These are phyloP conservation scores for Glycine latifolia DNA, from an alignment of 306 rosid species.

Conservation along the genomic window DNA sequence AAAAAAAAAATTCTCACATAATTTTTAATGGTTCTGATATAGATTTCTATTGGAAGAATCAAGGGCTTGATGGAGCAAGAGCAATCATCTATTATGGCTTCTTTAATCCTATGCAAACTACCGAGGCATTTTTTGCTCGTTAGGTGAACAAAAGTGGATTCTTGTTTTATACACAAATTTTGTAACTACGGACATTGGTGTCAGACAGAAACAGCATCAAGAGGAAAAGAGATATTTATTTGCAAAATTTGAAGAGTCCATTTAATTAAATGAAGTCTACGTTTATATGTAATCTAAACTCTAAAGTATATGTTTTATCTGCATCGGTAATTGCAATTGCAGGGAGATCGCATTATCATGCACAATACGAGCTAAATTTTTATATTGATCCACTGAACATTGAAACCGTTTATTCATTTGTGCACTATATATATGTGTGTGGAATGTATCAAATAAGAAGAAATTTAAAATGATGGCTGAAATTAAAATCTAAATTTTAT, in stretches of 20 bases:
- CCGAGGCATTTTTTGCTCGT: constrained; percentile 34
- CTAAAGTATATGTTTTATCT: too few species aligned
- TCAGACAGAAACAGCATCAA: not conserved
- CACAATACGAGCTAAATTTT: too few species aligned
- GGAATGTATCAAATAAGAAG: too few species aligned
- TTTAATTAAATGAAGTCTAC: not conserved
- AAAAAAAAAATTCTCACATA: constrained; percentile 6
- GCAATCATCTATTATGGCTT: constrained; percentile 13
- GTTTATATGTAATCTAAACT: not conserved
- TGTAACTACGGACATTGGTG: constrained; percentile 40
- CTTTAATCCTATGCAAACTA: not conserved
- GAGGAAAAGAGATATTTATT: not conserved
- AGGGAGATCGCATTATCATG: too few species aligned
- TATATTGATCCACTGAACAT: too few species aligned
- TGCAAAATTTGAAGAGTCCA: not conserved
- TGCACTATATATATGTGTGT: too few species aligned
- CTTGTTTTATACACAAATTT: constrained; percentile 34
- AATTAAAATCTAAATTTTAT: too few species aligned
- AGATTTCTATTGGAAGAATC: constrained; percentile 50
- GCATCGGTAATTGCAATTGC: not conserved
- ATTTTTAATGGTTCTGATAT: constrained; percentile 17
- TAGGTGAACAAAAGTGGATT: constrained; percentile 18
- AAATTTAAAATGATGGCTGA: too few species aligned
- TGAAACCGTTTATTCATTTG: too few species aligned
- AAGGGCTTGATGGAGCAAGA: constrained; percentile 26